Evolutionary conservation across 495 filamentous ascomycete genomes (phyloP), one percentile per base, ranked within the genome.

Genomic region (Penicillium ochrochloron): DNA sequence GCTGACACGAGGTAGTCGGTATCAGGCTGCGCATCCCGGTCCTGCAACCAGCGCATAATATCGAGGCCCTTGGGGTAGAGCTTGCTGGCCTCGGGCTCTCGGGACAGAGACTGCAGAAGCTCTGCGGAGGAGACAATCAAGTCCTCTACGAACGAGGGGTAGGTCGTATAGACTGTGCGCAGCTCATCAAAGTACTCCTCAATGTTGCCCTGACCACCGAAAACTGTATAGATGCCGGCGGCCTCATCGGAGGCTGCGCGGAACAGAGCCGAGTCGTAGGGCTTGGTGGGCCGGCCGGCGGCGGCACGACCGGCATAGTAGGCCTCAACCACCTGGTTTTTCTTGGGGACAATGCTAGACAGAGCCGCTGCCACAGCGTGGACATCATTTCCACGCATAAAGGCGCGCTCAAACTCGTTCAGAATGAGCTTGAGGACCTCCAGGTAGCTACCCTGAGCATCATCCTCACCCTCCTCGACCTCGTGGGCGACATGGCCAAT

Each of bases 101-200:
- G 87, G 2, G 95, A 89, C n/a, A 99, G 84, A 5, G 82, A 84
- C 67, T 92, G 92, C 29, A 99, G 85, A 44, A 94, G 86, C 65
- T 93, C 86, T 3, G 95, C 92, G 1, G 92, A 90, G 25, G 88
- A 84, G 35, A 80, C 79, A 68, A 99, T 85, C 51, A 97, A 84
- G 48, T 95, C 90, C 61, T 93, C 91, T 5, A 98, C 87, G 59
- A 98, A 92, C 2, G 91, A 90, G 2, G 91, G 89, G 76, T 99
- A 99, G 15, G 92, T 96, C 52, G 83, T 86, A 81, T 94, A 96
- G 35, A 98, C 83, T 75, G 94, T 90, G 41, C 94, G 88, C 44
- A 99, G 85, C 78, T 99, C 96, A 60, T 97, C 94, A 73, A 98
- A 99, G 78, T 98, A 99, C 76, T 98, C 96, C 75, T 98, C 93